Evolutionary conservation across 2,329 filamentous ascomycete genomes (phyloP).

Genomic region (Venturia aucupariae): DNA sequence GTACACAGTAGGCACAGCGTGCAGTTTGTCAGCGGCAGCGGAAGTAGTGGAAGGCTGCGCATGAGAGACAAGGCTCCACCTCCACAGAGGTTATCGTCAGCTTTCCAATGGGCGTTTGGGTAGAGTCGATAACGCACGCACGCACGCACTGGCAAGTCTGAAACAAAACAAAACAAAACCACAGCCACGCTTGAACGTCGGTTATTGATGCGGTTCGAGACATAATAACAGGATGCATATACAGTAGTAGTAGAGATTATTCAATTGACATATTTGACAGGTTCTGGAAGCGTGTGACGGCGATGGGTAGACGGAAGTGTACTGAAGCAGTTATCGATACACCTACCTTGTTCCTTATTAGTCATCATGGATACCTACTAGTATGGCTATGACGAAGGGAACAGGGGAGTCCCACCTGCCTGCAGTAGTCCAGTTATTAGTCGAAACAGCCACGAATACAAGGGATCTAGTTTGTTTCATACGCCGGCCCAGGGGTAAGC

Average conservation of each 20-base stretch:
- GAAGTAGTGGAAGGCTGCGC: no score
- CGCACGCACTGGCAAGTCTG: neutral
- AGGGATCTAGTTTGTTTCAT: conserved; percentile 3
- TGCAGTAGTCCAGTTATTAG: neutral
- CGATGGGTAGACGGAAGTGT: no score
- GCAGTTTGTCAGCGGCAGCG: no score
- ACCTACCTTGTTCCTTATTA: no score
- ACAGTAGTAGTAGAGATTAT: neutral
- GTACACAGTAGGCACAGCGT: no score
- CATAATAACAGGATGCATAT: no score
- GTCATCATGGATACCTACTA: no score
- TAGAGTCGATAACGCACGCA: neutral
- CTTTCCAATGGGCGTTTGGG: neutral
- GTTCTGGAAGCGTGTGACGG: no score
- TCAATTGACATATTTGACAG: no score
- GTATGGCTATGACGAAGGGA: neutral
- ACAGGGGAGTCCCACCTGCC: neutral
- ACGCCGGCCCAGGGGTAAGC: neutral
- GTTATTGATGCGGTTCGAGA: neutral
- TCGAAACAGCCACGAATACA: neutral
- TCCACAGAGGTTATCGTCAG: neutral
- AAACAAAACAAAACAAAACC: neutral
- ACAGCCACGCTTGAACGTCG: neutral
- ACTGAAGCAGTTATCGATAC: no score
- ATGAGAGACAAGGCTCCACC: no score